Percentiles rank a stretch among this genome's conserved stretches.
Evolutionary conservation across 345 rosid species (phyloP).

Genomic region (Cochlearia excelsa): DNA sequence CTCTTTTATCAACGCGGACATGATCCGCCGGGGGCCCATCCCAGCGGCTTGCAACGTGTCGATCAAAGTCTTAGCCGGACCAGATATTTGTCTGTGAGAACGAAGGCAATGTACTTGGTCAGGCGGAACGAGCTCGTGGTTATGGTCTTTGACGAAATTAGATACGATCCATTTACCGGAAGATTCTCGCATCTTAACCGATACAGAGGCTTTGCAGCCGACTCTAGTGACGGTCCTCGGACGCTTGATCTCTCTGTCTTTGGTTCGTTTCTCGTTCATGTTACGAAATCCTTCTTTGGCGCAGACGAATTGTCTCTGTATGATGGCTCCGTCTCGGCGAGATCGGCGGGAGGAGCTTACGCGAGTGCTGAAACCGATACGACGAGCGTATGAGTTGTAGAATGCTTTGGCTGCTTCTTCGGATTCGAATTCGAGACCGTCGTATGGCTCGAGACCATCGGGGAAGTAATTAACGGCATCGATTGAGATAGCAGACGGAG

Average conservation of each 20-base stretch:
- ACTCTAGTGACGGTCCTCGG: conserved; percentile 55
- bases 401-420: conserved; percentile 68
- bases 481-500: conserved; percentile 14
- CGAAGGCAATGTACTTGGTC: conserved; percentile 60
- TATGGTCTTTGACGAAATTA: conserved; percentile 51
- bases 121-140: conserved; percentile 58
- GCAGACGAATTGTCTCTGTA: conserved; percentile 64
- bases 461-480: conserved; percentile 39
- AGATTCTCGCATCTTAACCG: conserved; percentile 52
- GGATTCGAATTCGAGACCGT: conserved; percentile 63
- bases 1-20: conserved; percentile 58
- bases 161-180: conserved; percentile 62
- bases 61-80: conserved; percentile 59
- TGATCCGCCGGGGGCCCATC: conserved; percentile 60
- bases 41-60: conserved; percentile 67
- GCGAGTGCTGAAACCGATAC: conserved; percentile 49
- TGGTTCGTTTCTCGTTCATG: conserved; percentile 55
- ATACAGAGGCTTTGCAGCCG: conserved; percentile 59
- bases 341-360: conserved; percentile 64
- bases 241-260: conserved; percentile 62
- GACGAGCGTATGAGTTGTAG: conserved; percentile 61
- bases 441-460: conserved; percentile 58
- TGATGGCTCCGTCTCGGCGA: conserved; percentile 63
- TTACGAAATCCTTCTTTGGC: conserved; percentile 68
- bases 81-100: conserved; percentile 58